phyloP scores from a whole-genome alignment of 768 basidiomycete genomes.

The Calocera viscosa region DNA sequence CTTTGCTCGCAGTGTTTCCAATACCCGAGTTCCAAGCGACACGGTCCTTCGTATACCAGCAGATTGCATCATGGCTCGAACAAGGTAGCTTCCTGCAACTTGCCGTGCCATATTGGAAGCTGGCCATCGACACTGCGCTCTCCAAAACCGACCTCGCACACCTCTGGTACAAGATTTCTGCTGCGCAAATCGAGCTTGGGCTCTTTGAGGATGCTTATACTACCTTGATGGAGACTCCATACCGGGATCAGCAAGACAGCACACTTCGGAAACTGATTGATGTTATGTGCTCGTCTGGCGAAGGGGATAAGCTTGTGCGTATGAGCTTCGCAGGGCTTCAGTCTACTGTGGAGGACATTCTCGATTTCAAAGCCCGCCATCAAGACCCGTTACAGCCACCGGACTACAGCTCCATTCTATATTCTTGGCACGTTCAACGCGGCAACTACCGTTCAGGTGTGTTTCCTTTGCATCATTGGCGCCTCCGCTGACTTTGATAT shows the following conservation, averaged over 20 bases:
- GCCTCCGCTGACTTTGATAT: constrained; percentile 11
- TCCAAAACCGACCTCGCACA: constrained; percentile 42
- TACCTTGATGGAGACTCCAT: constrained; percentile 58
- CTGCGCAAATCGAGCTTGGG: constrained; percentile 58
- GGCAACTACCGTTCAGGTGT: constrained; percentile 86
- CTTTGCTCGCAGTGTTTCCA: constrained; percentile 48
- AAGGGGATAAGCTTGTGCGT: constrained; percentile 61
- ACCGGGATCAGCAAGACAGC: constrained; percentile 71
- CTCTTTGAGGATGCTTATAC: constrained; percentile 82
- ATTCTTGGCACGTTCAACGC: constrained; percentile 79
- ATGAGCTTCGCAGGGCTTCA: constrained; percentile 77
- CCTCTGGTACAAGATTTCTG: constrained; percentile 71
- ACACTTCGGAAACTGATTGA: constrained; percentile 72
- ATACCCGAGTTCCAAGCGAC: constrained; percentile 43
- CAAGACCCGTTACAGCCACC: constrained; percentile 76
- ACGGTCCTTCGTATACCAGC: constrained; percentile 62
- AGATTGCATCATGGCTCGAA: constrained; percentile 65
- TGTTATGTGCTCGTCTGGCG: constrained; percentile 83
- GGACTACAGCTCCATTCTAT: constrained; percentile 81
- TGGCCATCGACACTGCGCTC: constrained; percentile 57
- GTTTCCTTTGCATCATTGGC: constrained; percentile 21
- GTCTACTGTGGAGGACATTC: constrained; percentile 73
- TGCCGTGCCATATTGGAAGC: constrained; percentile 61
- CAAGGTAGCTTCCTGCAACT: constrained; percentile 40
- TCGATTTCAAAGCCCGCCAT: constrained; percentile 89